phyloP scores from a whole-genome alignment of 1,284 basidiomycete species.

The Neonothopanus nambi region DNA sequence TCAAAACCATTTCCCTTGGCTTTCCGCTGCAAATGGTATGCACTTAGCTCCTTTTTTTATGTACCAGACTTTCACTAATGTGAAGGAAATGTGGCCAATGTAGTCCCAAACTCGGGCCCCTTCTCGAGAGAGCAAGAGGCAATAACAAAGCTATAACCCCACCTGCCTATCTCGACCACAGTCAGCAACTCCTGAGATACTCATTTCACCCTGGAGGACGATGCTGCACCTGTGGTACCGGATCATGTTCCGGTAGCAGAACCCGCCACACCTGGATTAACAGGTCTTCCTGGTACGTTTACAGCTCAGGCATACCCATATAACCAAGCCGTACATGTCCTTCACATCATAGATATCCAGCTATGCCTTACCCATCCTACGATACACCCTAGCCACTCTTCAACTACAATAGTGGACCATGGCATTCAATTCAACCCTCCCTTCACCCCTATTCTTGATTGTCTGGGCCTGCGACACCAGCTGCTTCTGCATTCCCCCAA shows the following conservation, averaged over 20 bases:
- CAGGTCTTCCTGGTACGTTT: neutral
- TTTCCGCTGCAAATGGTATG: neutral
- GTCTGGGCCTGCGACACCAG: neutral
- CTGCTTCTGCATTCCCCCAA: neutral
- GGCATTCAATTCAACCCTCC: constrained; percentile 1
- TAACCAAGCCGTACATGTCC: no score
- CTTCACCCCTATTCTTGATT: neutral
- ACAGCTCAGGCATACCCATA: neutral
- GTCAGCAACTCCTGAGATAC: constrained; percentile 6
- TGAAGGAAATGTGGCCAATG: neutral
- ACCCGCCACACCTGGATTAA: neutral
- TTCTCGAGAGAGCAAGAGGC: no score
- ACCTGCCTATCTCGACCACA: neutral
- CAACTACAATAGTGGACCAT: neutral
- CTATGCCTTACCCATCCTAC: no score
- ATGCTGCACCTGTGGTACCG: neutral
- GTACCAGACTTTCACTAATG: no score
- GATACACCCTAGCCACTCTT: neutral
- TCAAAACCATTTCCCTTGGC: constrained; percentile 2
- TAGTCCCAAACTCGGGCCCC: neutral
- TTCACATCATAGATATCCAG: no score
- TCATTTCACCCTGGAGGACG: constrained; percentile 7
- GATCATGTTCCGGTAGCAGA: constrained; percentile 10
- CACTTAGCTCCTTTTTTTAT: no score
- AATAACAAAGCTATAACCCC: neutral